These are phyloP conservation scores for Exophiala phaeomuriformis DNA, from an alignment of 2,329 filamentous ascomycete species.

Conservation along the genomic window DNA sequence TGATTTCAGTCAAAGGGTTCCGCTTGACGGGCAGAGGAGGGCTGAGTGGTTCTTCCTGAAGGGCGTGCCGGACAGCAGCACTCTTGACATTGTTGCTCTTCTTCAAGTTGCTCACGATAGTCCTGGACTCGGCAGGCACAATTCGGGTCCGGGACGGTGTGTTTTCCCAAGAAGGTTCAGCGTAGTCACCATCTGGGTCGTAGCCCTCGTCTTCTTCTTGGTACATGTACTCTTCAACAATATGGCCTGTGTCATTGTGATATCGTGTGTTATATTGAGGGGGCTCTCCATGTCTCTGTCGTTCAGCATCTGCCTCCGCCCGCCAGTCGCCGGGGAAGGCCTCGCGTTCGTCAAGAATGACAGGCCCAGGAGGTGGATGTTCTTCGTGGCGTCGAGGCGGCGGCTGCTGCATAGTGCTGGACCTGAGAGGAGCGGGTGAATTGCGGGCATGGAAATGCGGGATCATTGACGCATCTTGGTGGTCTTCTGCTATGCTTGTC, in stretches of 20 bases:
- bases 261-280: slow-evolving; percentile 5
- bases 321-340: slow-evolving; percentile 1
- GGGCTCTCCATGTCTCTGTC: slow-evolving; percentile 5
- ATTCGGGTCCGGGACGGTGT: slow-evolving; percentile 18
- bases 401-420: neutral
- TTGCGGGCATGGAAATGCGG: neutral
- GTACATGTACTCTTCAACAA: neutral
- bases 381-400: neutral
- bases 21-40: slow-evolving; percentile 2
- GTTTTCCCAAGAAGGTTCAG: slow-evolving; percentile 8
- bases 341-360: neutral
- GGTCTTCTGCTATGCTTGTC: slow-evolving; percentile 10
- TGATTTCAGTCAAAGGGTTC: slow-evolving; percentile 5
- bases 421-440: neutral
- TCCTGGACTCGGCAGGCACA: neutral
- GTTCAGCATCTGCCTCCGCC: slow-evolving; percentile 12
- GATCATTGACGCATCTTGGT: neutral
- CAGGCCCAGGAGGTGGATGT: neutral
- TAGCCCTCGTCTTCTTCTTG: slow-evolving; percentile 9
- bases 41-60: slow-evolving; percentile 1
- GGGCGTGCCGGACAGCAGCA: neutral
- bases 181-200: slow-evolving; percentile 14
- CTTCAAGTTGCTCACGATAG: neutral
- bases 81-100: neutral
- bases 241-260: neutral